Base-by-base conservation (phyloP, 2,329 filamentous ascomycete species). In the Neobulgaria alba region DNA sequence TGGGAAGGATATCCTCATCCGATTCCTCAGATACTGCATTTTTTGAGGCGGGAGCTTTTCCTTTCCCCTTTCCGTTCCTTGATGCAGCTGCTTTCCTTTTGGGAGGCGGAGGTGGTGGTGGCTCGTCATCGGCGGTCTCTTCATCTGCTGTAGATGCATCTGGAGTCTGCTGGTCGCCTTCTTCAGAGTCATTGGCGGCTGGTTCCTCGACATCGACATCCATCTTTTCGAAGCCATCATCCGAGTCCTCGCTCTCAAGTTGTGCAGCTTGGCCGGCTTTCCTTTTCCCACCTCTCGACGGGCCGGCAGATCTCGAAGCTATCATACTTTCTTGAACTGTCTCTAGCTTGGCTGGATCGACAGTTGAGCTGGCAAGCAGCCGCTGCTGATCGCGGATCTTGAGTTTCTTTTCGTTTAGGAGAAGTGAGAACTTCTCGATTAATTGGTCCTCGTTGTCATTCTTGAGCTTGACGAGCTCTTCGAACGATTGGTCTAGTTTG, bases 391-490 rank as follows among this genome's bases (percentile, higher is more conserved):
- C 75, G 32, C 84, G 66, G 36, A 89, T 88, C 62, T 85, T 88
- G 38, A 80, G 66, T 61, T 89, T 89, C 65, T 90, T 90, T 58
- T 82, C 76, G 52, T 89, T 89, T 1, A 89, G 64, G 2, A 90
- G 65, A 41, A 75, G 67, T 40, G 75, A 72, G 52, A 86, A 86
- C 57, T 85, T 86, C 45, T 75, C 72, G 1, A 89, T 62, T 41
- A 89, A 63, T 14, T 71, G 69, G 1, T 70, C 69, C 60, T 89
- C 83, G 47, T 85, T 73, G 14, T 75, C 72, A 34, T 74, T 68
- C 57, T 88, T 88, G 10, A 76, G 68, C 39, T 68, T 67, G 34
- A 80, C 68, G 12, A 89, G 69, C 51, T 85, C 79, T 3, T 81
- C 72, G 1, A 88, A 64, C 54, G 83, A 79, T 3, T 63, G 63